Evolutionary conservation across 164 flowering plant species (phyloP).

Genomic region (Santalum album): DNA sequence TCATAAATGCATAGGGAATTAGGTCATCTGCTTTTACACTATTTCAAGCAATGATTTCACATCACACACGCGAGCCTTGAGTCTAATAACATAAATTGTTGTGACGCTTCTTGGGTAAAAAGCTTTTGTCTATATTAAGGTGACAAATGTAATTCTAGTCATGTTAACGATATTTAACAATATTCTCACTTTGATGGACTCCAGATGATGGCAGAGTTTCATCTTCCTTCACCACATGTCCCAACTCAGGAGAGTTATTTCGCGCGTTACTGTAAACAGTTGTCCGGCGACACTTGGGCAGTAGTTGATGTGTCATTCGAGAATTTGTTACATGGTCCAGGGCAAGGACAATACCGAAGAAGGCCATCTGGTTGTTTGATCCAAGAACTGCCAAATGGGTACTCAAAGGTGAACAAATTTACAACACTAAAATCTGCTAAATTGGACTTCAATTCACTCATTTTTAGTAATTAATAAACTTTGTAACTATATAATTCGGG

Average conservation of each 20-base stretch:
- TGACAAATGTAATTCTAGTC: background rate
- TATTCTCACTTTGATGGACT: background rate
- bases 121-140: background rate
- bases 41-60: too few relatives aligned
- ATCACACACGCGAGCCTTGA: too few relatives aligned
- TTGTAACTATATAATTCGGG: too few relatives aligned
- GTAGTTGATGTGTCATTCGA: constrained; percentile 48
- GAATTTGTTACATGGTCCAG: constrained; percentile 18
- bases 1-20: too few relatives aligned
- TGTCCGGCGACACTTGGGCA: constrained; percentile 18
- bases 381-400: constrained; percentile 16
- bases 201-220: constrained; percentile 42
- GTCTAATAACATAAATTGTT: too few relatives aligned
- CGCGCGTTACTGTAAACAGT: constrained; percentile 28
- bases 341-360: constrained; percentile 13
- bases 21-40: too few relatives aligned
- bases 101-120: too few relatives aligned
- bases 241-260: constrained; percentile 23
- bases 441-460: too few relatives aligned
- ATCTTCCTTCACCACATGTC: constrained; percentile 30
- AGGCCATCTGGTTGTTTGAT: constrained; percentile 52
- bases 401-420: constrained; percentile 23
- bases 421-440: too few relatives aligned
- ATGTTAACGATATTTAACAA: background rate
- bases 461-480: too few relatives aligned